Percentiles rank a stretch among this genome's conserved stretches.
phyloP scores from a whole-genome alignment of 306 rosid genomes.

The Begonia peltatifolia region DNA sequence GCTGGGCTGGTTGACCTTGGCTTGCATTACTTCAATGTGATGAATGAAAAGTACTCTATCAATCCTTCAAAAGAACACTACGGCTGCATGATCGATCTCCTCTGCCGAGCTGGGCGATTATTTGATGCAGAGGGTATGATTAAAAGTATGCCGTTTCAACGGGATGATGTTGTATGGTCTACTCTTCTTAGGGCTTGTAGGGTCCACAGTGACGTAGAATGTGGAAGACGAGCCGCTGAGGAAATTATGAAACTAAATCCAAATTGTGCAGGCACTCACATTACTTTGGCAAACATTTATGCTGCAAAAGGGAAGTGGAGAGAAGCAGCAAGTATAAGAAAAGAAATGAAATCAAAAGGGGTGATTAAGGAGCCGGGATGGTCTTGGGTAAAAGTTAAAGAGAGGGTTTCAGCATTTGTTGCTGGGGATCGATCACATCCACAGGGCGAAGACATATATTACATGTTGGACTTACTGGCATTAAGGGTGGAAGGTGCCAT shows the following conservation, averaged over 20 bases:
- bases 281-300: slow-evolving; percentile 58
- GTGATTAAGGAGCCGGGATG: slow-evolving; percentile 74
- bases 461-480: slow-evolving; percentile 35
- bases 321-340: slow-evolving; percentile 55
- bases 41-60: slow-evolving; percentile 31
- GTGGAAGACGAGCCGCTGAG: slow-evolving; percentile 49
- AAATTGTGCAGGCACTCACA: slow-evolving; percentile 49
- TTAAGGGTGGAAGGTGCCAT: slow-evolving; percentile 17
- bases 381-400: slow-evolving; percentile 61
- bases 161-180: slow-evolving; percentile 77
- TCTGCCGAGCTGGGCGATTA: slow-evolving; percentile 66
- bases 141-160: slow-evolving; percentile 34
- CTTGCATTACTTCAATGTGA: slow-evolving; percentile 32
- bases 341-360: slow-evolving; percentile 60
- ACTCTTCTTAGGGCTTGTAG: slow-evolving; percentile 52
- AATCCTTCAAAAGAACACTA: slow-evolving; percentile 35
- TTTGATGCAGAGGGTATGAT: slow-evolving; percentile 53
- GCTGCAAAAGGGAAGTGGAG: slow-evolving; percentile 58
- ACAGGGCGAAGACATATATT: slow-evolving; percentile 32
- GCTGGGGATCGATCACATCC: slow-evolving; percentile 52
- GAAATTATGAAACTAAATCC: slow-evolving; percentile 46
- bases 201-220: slow-evolving; percentile 39
- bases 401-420: slow-evolving; percentile 38
- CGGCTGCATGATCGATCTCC: slow-evolving; percentile 39
- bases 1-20: slow-evolving; percentile 70